A percentile compares a stretch with the other conserved stretches of the same genome.
Evolutionary conservation across 139 green algal genomes (phyloP).

Genomic region (Picochlorum sp.): DNA sequence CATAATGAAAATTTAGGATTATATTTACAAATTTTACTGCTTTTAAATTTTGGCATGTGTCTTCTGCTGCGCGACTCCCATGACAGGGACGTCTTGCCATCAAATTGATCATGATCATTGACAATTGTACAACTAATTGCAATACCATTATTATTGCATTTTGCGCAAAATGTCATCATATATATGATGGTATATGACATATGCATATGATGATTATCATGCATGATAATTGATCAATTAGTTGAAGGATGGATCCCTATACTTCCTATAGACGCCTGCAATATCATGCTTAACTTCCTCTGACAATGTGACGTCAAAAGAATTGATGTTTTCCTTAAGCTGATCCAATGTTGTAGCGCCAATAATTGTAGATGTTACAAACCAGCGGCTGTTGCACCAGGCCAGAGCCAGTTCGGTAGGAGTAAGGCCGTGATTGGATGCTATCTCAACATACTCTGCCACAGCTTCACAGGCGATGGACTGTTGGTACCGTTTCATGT

Average conservation of each 20-base stretch:
- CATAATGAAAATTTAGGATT: too few relatives aligned
- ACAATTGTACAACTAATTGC: neutral
- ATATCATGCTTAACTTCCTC: slow-evolving; percentile 50
- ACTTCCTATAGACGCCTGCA: slow-evolving; percentile 40
- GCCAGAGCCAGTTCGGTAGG: slow-evolving; percentile 68
- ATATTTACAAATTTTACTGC: too few relatives aligned
- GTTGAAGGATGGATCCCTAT: slow-evolving; percentile 44
- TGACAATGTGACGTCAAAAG: slow-evolving; percentile 47
- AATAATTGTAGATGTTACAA: slow-evolving; percentile 72
- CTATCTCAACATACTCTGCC: slow-evolving; percentile 53
- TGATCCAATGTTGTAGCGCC: slow-evolving; percentile 80
- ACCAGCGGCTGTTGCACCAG: slow-evolving; percentile 62
- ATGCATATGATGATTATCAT: too few relatives aligned
- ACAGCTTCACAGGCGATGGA: slow-evolving; percentile 45
- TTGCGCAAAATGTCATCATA: too few relatives aligned
- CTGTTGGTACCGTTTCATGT: slow-evolving; percentile 54
- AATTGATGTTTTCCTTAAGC: slow-evolving; percentile 70
- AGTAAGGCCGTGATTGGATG: slow-evolving; percentile 60
- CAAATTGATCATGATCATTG: neutral
- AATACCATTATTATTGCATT: too few relatives aligned
- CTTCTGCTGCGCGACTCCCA: too few relatives aligned
- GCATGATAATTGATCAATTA: neutral
- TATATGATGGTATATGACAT: too few relatives aligned
- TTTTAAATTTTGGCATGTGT: too few relatives aligned
- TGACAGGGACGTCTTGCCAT: neutral